Conservation (phyloP, 2,329 filamentous ascomycete species). For the Tolypocladium endophyticum region DNA sequence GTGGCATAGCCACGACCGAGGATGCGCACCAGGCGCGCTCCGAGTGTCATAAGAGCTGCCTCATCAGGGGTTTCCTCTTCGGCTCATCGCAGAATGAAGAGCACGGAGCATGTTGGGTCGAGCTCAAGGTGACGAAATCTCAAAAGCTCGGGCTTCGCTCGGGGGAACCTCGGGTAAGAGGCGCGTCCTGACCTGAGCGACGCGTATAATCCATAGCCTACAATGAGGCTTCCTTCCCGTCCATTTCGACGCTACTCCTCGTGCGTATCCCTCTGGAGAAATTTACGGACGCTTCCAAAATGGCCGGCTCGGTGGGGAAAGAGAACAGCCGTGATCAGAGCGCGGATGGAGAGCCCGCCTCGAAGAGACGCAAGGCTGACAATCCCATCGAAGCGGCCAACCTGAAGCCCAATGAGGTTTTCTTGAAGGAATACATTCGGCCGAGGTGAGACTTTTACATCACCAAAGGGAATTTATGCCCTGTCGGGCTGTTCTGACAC, state of each 20-base stretch:
- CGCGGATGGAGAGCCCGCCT: not conserved
- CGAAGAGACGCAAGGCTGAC: slow-evolving; percentile 1
- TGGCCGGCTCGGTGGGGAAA: not conserved
- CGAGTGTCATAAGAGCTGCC: slow-evolving; percentile 13
- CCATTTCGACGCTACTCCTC: not conserved
- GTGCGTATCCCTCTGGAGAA: not conserved
- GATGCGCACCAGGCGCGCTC: slow-evolving; percentile 13
- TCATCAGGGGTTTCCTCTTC: slow-evolving; percentile 6
- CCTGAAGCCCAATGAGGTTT: slow-evolving; percentile 33
- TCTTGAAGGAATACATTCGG: slow-evolving; percentile 36
- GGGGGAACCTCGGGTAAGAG: slow-evolving; percentile 9
- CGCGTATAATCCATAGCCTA: not conserved
- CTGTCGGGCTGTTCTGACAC: not conserved
- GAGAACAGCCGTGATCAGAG: not conserved
- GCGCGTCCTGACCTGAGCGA: not conserved
- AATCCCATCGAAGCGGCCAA: slow-evolving; percentile 39
- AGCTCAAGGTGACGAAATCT: not conserved
- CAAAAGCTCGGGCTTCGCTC: not conserved
- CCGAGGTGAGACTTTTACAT: slow-evolving; percentile 26
- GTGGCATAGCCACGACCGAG: slow-evolving; percentile 24
- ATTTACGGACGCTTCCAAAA: not conserved
- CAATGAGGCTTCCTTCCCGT: not conserved
- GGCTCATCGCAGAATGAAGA: not conserved
- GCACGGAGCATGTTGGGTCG: not conserved
- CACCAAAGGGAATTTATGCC: too few species aligned